phyloP scores from a whole-genome alignment of 208 protist genomes.

The Herpetomonas tarakana region DNA sequence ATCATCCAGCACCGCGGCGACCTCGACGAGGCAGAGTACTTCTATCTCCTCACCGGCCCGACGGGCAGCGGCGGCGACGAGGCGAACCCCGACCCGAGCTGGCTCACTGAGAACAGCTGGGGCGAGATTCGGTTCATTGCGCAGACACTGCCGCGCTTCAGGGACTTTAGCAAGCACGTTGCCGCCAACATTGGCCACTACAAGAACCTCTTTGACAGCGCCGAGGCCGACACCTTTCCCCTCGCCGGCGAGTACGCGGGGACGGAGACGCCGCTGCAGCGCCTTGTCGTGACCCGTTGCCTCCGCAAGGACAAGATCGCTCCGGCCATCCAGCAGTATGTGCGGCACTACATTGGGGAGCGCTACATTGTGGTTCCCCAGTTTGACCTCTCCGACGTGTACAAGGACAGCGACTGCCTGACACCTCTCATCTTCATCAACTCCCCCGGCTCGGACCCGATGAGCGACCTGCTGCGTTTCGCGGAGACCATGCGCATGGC shows the following conservation, averaged over 20 bases:
- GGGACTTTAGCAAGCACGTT: conserved; percentile 90
- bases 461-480: conserved; percentile 94
- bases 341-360: conserved; percentile 90
- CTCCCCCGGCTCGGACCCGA: conserved; percentile 95
- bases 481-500: conserved; percentile 93
- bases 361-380: conserved; percentile 95
- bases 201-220: conserved; percentile 92
- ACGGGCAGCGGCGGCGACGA: conserved; percentile 47
- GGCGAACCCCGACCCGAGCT: conserved; percentile 89
- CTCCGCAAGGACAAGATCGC: conserved; percentile 97
- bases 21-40: conserved; percentile 87
- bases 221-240: conserved; percentile 65
- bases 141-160: conserved; percentile 59
- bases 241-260: conserved; percentile 83
- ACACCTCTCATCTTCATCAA: conserved; percentile 98
- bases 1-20: conserved; percentile 79
- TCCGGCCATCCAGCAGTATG: conserved; percentile 91
- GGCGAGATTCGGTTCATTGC: conserved; percentile 89
- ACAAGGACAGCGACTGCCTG: conserved; percentile 90
- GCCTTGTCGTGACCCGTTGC: conserved; percentile 92
- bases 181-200: conserved; percentile 71
- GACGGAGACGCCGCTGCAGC: conserved; percentile 88
- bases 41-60: conserved; percentile 90
- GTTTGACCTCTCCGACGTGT: conserved; percentile 94
- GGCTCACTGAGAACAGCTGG: conserved; percentile 94